Percentiles rank a stretch among this genome's conserved stretches.
Evolutionary conservation across 2,329 filamentous ascomycete species (phyloP).

Genomic region (Fusarium sp.): DNA sequence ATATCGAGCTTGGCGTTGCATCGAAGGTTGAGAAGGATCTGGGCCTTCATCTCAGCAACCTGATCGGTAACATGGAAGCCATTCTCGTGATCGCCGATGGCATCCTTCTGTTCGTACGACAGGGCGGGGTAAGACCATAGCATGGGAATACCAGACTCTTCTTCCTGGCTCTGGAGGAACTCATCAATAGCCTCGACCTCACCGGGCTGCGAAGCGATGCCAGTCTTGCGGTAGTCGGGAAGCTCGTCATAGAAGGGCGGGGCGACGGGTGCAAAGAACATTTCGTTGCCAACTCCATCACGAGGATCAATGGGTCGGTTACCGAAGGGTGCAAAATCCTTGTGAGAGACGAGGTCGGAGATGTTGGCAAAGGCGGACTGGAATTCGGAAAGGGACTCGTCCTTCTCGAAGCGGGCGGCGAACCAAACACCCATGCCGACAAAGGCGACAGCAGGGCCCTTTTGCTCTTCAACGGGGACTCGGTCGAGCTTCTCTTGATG

Average conservation of each 20-base stretch:
- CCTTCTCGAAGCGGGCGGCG: slow-evolving; percentile 36
- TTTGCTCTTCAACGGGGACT: slow-evolving; percentile 33
- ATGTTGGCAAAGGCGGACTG: slow-evolving; percentile 33
- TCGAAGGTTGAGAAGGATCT: slow-evolving; percentile 64
- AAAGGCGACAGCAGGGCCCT: slow-evolving; percentile 41
- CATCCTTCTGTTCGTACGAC: slow-evolving; percentile 29
- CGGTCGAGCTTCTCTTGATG: slow-evolving; percentile 31
- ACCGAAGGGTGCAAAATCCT: slow-evolving; percentile 33
- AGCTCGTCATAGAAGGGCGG: slow-evolving; percentile 41
- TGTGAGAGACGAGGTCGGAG: slow-evolving; percentile 33
- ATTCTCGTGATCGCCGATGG: slow-evolving; percentile 37
- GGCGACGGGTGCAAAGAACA: slow-evolving; percentile 47
- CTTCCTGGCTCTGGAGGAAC: slow-evolving; percentile 30
- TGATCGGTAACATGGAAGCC: slow-evolving; percentile 49
- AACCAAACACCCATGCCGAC: slow-evolving; percentile 48
- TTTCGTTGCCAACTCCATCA: slow-evolving; percentile 47
- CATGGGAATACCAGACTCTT: slow-evolving; percentile 34
- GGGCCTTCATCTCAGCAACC: slow-evolving; percentile 51
- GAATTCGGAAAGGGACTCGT: slow-evolving; percentile 34
- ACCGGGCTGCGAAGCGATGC: slow-evolving; percentile 27
- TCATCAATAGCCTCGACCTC: slow-evolving; percentile 36
- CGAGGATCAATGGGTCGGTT: slow-evolving; percentile 42
- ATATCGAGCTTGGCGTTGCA: slow-evolving; percentile 60
- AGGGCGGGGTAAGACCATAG: slow-evolving; percentile 39
- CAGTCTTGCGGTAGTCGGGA: slow-evolving; percentile 33